phyloP scores from a whole-genome alignment of 345 rosid genomes.

The Pseudoturritis turrita region DNA sequence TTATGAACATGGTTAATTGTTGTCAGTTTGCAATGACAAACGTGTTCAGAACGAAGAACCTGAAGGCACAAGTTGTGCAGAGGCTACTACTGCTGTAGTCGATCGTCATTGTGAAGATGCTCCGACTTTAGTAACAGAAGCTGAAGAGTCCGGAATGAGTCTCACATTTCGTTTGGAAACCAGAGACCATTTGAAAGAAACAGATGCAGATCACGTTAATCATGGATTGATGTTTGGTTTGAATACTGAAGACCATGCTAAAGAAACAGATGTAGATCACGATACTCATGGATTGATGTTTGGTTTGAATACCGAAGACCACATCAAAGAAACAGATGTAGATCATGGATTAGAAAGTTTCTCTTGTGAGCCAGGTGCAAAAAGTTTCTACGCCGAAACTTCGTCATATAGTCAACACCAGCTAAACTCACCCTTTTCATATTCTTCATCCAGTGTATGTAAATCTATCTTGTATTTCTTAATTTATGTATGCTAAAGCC shows the following conservation, averaged over 20 bases:
- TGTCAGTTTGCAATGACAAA: conserved; percentile 42
- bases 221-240: conserved; percentile 24
- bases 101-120: conserved; percentile 35
- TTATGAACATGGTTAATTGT: conserved; percentile 12
- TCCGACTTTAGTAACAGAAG: conserved; percentile 20
- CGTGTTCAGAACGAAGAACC: conserved; percentile 25
- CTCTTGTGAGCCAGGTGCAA: conserved; percentile 30
- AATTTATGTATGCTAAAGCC: conserved; percentile 6
- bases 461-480: conserved; percentile 8
- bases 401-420: conserved; percentile 41
- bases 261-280: conserved; percentile 21
- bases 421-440: conserved; percentile 32
- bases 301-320: conserved; percentile 8
- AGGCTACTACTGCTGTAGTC: conserved; percentile 37
- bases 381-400: conserved; percentile 33
- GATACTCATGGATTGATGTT: conserved; percentile 31
- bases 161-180: conserved; percentile 28
- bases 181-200: conserved; percentile 21
- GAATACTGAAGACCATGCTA: conserved; percentile 18
- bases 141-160: conserved; percentile 24
- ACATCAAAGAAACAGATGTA: conserved; percentile 15
- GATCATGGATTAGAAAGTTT: conserved; percentile 28
- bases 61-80: conserved; percentile 31
- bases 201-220: conserved; percentile 21
- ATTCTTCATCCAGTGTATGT: conserved; percentile 54